Base-by-base conservation (phyloP, 306 rosid species). In the Cicer judaicum region DNA sequence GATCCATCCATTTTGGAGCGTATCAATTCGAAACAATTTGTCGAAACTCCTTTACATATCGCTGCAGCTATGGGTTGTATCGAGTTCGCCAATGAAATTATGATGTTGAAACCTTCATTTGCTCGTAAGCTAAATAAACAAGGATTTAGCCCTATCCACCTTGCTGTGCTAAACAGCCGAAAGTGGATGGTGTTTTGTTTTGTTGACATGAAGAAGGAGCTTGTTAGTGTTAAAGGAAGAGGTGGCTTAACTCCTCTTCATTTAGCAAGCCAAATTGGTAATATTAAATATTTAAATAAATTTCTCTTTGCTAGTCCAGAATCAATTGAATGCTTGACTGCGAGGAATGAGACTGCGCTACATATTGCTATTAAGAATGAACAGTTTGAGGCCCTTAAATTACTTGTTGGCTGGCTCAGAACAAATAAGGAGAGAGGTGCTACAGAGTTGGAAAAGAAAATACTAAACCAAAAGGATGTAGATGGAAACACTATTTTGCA, bases 61-160 rank as follows among this genome's bases (percentile, higher is more conserved):
- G 29, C 59, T 7, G 29, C 29, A 53, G 8, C 34, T 8, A 53
- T 0, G 29, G 59, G 29, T 2, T 34, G 8, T 53, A 9, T 53
- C 12, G 13, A 18, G 6, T 54, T 54, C 8, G 34, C 34, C 13
- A 16, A 0, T 16, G 34, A 54, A 8, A 4, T 54, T 15, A 15
- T 18, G 60, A 54, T 6, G 10, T 54, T 54, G 60, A 54, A 54
- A 18, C 60, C 60, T 54, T 54, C 60, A 54, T 16, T 54, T 16
- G 34, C 13, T 54, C 18, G 2, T 10, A 54, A 54, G 34, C 13
- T 54, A 54, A 54, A 54, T 16, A 0, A 3, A 10, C 60, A 16
- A 54, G 60, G 60, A 16, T 54, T 54, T 29, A 54, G 34, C 34
- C 60, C 60, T 0, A 54, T 54, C 34, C 60, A 54, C 8, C 34